Percentiles rank a stretch among this genome's conserved stretches.
Conservation (phyloP, 1,139 yeast species). For the Saccharomyces hybrid region DNA sequence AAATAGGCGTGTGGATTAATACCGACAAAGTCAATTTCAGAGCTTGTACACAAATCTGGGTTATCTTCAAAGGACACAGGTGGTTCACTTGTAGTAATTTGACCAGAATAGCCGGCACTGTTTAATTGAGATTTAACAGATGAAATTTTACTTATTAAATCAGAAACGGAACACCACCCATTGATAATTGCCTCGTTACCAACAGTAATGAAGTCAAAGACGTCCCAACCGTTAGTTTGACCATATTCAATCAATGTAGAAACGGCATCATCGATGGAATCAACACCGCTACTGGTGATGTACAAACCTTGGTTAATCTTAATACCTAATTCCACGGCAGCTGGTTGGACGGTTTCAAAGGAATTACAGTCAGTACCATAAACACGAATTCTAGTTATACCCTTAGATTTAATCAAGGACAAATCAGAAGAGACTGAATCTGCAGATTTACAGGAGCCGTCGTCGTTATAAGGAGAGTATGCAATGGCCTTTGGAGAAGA, state of each 20-base stretch:
- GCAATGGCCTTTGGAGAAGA: constrained; percentile 49
- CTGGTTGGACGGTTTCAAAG: constrained; percentile 56
- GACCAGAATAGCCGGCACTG: constrained; percentile 70
- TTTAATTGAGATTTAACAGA: constrained; percentile 51
- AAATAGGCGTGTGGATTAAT: constrained; percentile 85
- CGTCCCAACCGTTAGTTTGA: constrained; percentile 54
- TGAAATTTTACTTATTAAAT: constrained; percentile 54
- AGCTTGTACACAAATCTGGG: constrained; percentile 59
- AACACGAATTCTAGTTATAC: constrained; percentile 58
- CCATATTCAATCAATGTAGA: constrained; percentile 43
- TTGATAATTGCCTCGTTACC: constrained; percentile 82
- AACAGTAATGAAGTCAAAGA: constrained; percentile 65
- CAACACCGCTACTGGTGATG: constrained; percentile 57
- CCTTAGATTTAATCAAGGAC: constrained; percentile 47
- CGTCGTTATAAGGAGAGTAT: constrained; percentile 73
- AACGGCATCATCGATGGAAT: constrained; percentile 59
- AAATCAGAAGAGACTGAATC: constrained; percentile 54
- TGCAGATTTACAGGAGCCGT: constrained; percentile 57
- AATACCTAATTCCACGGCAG: constrained; percentile 53
- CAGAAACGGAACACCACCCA: constrained; percentile 49
- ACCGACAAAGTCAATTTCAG: constrained; percentile 72
- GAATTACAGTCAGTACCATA: constrained; percentile 84
- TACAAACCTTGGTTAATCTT: constrained; percentile 82
- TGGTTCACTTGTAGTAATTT: constrained; percentile 79
- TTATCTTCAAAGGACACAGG: constrained; percentile 60